These are phyloP conservation scores for Alternaria sp. DNA, from an alignment of 2,329 filamentous ascomycete genomes.

Conservation along the genomic window DNA sequence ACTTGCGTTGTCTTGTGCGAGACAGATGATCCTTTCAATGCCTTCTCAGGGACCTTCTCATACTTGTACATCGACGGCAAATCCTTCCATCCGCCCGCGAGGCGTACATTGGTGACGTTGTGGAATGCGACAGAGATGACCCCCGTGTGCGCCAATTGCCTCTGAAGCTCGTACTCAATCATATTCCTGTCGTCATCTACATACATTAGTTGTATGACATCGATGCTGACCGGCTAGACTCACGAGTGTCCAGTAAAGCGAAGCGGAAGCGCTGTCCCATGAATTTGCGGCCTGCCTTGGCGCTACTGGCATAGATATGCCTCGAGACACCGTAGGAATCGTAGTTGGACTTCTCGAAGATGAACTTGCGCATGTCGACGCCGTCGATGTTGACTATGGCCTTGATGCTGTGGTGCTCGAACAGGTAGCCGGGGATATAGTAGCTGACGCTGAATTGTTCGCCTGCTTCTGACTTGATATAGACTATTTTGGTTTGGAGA, in stretches of 20 bases:
- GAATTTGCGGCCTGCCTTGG: background rate
- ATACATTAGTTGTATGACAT: background rate
- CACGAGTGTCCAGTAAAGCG: slow-evolving; percentile 8
- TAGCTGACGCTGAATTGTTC: slow-evolving; percentile 15
- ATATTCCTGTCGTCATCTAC: background rate
- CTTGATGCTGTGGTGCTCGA: slow-evolving; percentile 7
- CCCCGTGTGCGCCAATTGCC: slow-evolving; percentile 5
- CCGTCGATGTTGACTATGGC: slow-evolving; percentile 20
- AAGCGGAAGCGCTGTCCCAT: slow-evolving; percentile 16
- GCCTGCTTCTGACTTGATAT: slow-evolving; percentile 15
- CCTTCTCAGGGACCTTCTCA: slow-evolving; percentile 15
- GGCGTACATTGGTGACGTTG: slow-evolving; percentile 5
- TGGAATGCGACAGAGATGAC: slow-evolving; percentile 11
- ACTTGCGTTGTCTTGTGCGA: slow-evolving; percentile 16
- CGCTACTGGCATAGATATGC: background rate
- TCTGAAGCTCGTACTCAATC: background rate
- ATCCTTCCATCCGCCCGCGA: slow-evolving; percentile 5
- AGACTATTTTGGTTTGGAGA: slow-evolving; percentile 9
- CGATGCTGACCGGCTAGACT: background rate
- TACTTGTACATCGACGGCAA: slow-evolving; percentile 8
- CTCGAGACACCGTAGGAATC: slow-evolving; percentile 3
- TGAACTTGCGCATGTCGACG: slow-evolving; percentile 6
- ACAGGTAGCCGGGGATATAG: slow-evolving; percentile 13
- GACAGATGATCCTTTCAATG: slow-evolving; percentile 13
- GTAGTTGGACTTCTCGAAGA: background rate